Evolutionary conservation across 768 basidiomycete genomes (phyloP), one percentile per base, ranked within the genome.

Genomic region (Tricholoma sp.): DNA sequence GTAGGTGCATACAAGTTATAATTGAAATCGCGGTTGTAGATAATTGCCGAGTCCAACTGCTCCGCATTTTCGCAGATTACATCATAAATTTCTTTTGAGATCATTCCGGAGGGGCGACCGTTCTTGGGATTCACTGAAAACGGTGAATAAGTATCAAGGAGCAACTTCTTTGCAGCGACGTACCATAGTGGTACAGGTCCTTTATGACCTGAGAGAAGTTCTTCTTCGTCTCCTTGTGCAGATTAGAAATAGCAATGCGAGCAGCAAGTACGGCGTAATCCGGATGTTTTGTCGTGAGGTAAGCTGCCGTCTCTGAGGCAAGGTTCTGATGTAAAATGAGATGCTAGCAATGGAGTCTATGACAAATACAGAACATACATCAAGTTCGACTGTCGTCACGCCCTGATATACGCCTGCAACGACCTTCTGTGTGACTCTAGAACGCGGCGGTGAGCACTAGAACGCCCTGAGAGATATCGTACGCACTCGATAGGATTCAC

Each of bases 201-300:
- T 84, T 84, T 66, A 99, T 81, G 60, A 99, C 96, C 57, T 86
- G 82, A 1, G 93, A 94, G 70, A 99, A 98, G 63, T 76, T 91
- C 79, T 98, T 98, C 77, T 94, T 98, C 15, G 97, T 98, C 75
- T 99, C 96, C 67, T 99, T 98, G 82, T 99, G 97, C 10, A 98
- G 76, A 69, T 98, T 99, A 50, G 96, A 98, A 65, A 99, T 94
- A 55, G 97, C 97, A 53, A 99, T 98, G 57, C 97, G 93, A 18
- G 97, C 97, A 5, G 97, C 97, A 60, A 99, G 91, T 58, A 98
- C 86, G 24, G 97, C 97, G 65, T 99, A 99, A 69, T 99, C 97
- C 7, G 96, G 94, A 67, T 95, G 94, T 62, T 92, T 94, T 28
- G 96, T 98, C 4, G 97, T 98, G 59, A 98, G 85, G 70, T 88